Percentiles rank a stretch among this genome's conserved stretches.
These are phyloP conservation scores for Phalaenopsis aphrodite DNA, from an alignment of 106 monocot species.

Conservation along the genomic window DNA sequence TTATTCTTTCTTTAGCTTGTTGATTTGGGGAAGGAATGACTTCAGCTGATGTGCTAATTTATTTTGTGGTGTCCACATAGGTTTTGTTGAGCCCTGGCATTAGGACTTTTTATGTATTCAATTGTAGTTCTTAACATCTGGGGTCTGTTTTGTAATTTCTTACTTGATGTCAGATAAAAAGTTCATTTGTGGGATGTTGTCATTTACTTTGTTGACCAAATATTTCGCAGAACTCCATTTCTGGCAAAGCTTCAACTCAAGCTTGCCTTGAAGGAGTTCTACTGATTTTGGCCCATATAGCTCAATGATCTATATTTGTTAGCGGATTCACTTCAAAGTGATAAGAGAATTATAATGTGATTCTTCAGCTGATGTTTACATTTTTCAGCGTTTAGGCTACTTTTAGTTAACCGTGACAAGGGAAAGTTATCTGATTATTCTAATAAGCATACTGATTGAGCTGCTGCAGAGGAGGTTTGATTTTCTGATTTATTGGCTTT, in stretches of 20 bases:
- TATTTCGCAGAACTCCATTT: not conserved
- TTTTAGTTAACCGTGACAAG: not conserved
- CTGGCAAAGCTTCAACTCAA: not conserved
- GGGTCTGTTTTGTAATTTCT: not conserved
- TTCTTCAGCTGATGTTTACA: not conserved
- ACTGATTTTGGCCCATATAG: not conserved
- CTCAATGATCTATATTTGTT: not conserved
- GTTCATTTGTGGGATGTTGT: not conserved
- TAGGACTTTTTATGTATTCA: conserved; percentile 1
- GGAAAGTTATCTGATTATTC: not conserved
- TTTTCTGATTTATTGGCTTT: not conserved
- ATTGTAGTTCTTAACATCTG: not conserved
- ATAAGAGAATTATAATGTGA: not conserved
- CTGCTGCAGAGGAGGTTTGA: not conserved
- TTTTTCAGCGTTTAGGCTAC: not conserved
- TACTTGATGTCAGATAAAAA: too few relatives aligned
- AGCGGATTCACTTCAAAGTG: not conserved
- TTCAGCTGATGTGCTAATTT: not conserved
- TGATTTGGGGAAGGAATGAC: not conserved
- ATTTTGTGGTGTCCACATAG: not conserved
- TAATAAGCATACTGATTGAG: not conserved
- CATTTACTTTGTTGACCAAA: not conserved
- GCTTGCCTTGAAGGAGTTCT: not conserved
- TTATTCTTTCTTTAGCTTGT: not conserved
- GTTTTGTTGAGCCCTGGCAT: not conserved